Percentiles rank a stretch among this genome's conserved stretches.
Conservation (phyloP, 2,329 filamentous ascomycete species). For the Aspergillus pseudoterreus region DNA sequence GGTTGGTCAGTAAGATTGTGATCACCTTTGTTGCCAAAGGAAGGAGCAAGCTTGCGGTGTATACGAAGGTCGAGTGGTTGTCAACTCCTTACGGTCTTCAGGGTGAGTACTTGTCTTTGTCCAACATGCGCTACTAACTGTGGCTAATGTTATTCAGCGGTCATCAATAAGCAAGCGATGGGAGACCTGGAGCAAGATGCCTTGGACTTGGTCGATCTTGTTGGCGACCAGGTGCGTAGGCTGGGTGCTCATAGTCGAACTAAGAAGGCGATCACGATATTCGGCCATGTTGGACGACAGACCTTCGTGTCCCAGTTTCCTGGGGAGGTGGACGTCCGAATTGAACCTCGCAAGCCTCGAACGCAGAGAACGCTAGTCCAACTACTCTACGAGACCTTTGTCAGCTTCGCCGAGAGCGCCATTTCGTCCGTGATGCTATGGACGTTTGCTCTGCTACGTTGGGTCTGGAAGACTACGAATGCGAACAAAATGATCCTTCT, state of each 20-base stretch:
- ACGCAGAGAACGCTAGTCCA: constrained; percentile 59
- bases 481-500: constrained; percentile 72
- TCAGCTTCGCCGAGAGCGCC: constrained; percentile 72
- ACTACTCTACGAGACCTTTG: constrained; percentile 67
- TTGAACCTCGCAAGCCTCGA: constrained; percentile 53
- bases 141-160: constrained; percentile 26
- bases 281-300: constrained; percentile 46
- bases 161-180: constrained; percentile 64
- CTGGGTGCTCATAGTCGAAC: constrained; percentile 45
- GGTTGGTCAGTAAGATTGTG: constrained; percentile 82
- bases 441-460: constrained; percentile 63
- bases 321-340: constrained; percentile 28
- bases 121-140: neutral
- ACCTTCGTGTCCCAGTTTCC: constrained; percentile 38
- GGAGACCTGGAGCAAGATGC: constrained; percentile 58
- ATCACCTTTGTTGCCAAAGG: constrained; percentile 92
- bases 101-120: constrained; percentile 27
- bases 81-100: constrained; percentile 55
- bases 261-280: constrained; percentile 47
- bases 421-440: constrained; percentile 74
- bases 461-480: constrained; percentile 63
- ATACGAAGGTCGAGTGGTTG: constrained; percentile 83
- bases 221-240: constrained; percentile 46
- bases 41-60: constrained; percentile 85
- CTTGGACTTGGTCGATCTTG: constrained; percentile 48